Conservation (phyloP, 1,139 yeast genomes). For the Petasospora rhodanensis region DNA sequence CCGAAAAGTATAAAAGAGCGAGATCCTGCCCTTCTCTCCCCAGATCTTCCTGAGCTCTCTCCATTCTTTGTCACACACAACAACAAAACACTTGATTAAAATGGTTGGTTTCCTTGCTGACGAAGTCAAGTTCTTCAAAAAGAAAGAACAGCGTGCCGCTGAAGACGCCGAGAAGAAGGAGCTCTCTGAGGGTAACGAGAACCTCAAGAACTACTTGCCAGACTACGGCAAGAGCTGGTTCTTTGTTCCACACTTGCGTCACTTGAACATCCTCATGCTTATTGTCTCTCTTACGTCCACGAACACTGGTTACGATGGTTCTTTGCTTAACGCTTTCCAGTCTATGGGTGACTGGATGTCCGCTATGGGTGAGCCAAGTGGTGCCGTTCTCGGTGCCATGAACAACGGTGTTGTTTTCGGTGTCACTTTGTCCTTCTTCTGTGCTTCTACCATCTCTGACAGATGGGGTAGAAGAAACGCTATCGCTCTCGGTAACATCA, state of each 20-base stretch:
- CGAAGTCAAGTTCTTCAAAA: constrained; percentile 20
- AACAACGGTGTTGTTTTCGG: constrained; percentile 54
- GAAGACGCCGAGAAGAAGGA: background rate
- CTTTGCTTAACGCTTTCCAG: constrained; percentile 49
- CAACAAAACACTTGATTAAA: background rate
- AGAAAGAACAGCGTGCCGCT: constrained; percentile 2
- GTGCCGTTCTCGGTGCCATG: constrained; percentile 43
- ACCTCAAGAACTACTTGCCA: constrained; percentile 24
- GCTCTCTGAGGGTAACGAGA: constrained; percentile 5
- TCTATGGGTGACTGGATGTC: constrained; percentile 35
- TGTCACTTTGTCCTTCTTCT: constrained; percentile 22
- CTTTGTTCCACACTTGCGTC: constrained; percentile 33
- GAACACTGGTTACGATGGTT: constrained; percentile 49
- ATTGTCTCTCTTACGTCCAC: constrained; percentile 42
- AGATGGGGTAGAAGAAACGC: constrained; percentile 43
- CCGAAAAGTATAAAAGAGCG: constrained; percentile 4
- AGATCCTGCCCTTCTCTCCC: background rate
- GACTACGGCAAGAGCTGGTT: constrained; percentile 31
- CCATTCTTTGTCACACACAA: background rate
- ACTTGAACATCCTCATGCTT: constrained; percentile 35
- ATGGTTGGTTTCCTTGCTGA: constrained; percentile 25
- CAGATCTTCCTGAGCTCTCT: background rate
- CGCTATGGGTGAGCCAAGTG: constrained; percentile 38
- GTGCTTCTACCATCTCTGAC: constrained; percentile 38
- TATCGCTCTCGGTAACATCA: constrained; percentile 35